These are phyloP conservation scores for Nectriaceae sp. DNA, from an alignment of 2,329 filamentous ascomycete species.

Conservation along the genomic window DNA sequence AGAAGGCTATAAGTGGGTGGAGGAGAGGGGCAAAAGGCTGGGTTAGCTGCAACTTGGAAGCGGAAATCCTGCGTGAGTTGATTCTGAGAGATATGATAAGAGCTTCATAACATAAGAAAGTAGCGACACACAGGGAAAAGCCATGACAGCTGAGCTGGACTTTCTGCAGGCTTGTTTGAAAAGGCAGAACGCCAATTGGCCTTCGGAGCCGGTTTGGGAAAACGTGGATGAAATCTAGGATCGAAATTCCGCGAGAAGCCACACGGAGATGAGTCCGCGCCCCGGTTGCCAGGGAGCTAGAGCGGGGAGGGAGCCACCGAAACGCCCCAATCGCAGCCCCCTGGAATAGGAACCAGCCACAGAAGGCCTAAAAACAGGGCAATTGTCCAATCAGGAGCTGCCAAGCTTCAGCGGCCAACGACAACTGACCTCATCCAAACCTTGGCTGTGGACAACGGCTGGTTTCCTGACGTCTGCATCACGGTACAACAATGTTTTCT, in stretches of 20 bases:
- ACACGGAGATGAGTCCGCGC: not conserved
- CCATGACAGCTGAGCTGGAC: not conserved
- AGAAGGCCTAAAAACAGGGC: conserved; percentile 15
- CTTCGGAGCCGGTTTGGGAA: not conserved
- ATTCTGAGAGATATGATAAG: too few relatives aligned
- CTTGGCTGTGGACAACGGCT: conserved; percentile 1
- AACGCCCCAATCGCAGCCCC: not conserved
- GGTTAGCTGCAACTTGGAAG: too few relatives aligned
- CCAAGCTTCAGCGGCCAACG: conserved; percentile 16
- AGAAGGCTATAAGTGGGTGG: conserved; percentile 12
- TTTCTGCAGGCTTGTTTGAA: not conserved
- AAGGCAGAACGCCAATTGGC: not conserved
- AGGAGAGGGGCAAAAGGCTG: not conserved
- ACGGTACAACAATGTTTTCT: not conserved
- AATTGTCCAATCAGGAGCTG: conserved; percentile 21
- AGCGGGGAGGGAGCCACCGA: not conserved
- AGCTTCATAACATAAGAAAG: too few relatives aligned
- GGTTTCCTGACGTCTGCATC: not conserved
- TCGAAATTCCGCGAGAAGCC: too few relatives aligned
- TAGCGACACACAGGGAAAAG: not conserved
- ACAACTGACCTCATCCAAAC: conserved; percentile 24
- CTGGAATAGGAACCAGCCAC: not conserved
- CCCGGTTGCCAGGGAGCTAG: not conserved
- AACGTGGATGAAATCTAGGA: not conserved
- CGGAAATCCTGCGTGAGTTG: too few relatives aligned